phyloP scores from a whole-genome alignment of 805 yeast species.

The Starmerella davenportii region DNA sequence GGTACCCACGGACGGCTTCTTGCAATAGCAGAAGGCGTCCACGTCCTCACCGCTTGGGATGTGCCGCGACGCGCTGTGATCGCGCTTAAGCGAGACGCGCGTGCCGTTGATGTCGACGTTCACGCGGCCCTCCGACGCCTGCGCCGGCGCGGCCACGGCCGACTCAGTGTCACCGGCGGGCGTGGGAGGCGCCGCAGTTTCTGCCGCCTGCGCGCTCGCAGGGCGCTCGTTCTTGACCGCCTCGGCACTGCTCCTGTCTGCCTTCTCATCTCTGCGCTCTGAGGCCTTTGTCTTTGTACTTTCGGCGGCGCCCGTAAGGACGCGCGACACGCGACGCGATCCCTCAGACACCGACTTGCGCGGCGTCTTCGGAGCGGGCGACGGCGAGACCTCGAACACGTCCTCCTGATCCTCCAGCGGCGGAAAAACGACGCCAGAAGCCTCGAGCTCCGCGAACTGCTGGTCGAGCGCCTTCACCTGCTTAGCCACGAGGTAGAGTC shows the following conservation, averaged over 20 bases:
- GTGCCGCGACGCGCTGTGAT: conserved; percentile 7
- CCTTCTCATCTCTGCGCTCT: not conserved
- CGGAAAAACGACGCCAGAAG: conserved; percentile 58
- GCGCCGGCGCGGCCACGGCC: not conserved
- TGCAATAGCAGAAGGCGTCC: conserved; percentile 68
- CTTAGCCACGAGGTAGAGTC: conserved; percentile 55
- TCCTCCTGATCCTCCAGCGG: not conserved
- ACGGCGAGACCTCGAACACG: not conserved
- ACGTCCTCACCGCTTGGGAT: conserved; percentile 28
- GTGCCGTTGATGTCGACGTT: conserved; percentile 8
- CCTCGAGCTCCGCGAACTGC: conserved; percentile 55
- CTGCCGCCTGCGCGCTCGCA: not conserved
- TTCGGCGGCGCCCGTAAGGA: not conserved
- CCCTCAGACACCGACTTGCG: not conserved
- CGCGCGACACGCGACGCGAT: not conserved
- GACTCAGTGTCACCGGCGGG: not conserved
- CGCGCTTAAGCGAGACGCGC: conserved; percentile 10
- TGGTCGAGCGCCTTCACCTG: conserved; percentile 57
- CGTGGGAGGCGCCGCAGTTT: not conserved
- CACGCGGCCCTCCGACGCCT: conserved; percentile 2
- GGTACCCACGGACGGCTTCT: conserved; percentile 82
- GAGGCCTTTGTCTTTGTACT: not conserved
- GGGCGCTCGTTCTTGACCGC: not conserved
- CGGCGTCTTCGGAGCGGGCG: not conserved
- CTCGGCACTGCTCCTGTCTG: not conserved